Evolutionary conservation across 2,329 filamentous ascomycete species (phyloP), one percentile per base, ranked within the genome.

Genomic region (Microdochium paspali): DNA sequence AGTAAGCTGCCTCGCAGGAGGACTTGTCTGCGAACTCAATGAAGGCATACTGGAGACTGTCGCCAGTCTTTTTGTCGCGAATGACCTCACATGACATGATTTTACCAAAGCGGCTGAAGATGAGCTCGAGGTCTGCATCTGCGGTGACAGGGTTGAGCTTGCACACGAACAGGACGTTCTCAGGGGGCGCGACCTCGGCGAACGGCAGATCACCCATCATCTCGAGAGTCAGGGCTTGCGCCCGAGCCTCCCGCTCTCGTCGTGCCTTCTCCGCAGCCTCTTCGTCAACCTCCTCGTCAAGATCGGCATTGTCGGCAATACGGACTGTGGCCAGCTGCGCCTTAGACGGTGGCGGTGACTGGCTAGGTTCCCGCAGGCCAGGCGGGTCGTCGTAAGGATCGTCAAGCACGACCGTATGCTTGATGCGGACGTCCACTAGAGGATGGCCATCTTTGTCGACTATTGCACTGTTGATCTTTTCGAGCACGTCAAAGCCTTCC

Each of bases 191-290:
- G 57, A 98, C 90, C 67, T 98, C 93, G 50, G 93, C 93, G 65
- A 96, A 98, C 4, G 93, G 93, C 49, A 98, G 72, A 64, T 98
- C 93, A 40, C 93, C 93, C 67, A 98, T 93, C 83, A 98, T 94
- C 69, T 98, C 93, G 44, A 98, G 76, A 1, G 91, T 97, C 58
- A 98, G 71, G 1, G 93, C 93, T 65, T 97, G 93, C 1, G 91
- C 91, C 51, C 90, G 82, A 5, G 93, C 93, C 65, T 98, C 93
- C 24, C 89, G 80, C 63, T 97, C 90, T 51, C 90, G 80, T 46
- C 91, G 82, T 44, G 84, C 70, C 65, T 82, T 87, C 63, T 97
- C 91, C 4, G 77, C 73, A 21, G 84, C 87, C 55, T 90, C 89
- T 54, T 90, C 86, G 54, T 94, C 89, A 3, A 74, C 62, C 24